A percentile compares a stretch with the other conserved stretches of the same genome.
Conservation (phyloP, 1,284 basidiomycete species). For the Puccinia triticina region DNA sequence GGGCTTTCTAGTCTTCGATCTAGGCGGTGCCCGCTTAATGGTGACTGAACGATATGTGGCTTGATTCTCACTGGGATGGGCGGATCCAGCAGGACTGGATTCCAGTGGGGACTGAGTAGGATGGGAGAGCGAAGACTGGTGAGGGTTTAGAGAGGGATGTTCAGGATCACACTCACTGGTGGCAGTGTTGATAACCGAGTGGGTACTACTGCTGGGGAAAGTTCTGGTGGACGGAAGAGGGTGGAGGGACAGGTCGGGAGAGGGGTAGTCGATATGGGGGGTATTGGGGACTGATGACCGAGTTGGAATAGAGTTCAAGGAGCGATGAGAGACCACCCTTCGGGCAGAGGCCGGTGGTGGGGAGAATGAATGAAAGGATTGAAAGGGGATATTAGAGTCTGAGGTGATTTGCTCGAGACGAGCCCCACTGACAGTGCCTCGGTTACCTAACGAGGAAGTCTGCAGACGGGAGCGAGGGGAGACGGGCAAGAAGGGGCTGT, state of each 20-base stretch:
- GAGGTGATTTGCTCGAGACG: neutral
- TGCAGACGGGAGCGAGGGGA: neutral
- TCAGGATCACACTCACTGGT: too few species aligned
- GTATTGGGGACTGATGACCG: neutral
- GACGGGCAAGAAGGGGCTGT: conserved; percentile 20
- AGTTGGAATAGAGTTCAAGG: neutral
- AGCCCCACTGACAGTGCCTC: neutral
- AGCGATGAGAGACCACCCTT: conserved; percentile 2
- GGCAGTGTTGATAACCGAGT: neutral
- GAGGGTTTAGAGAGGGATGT: neutral
- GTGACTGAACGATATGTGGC: conserved; percentile 1
- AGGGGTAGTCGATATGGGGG: neutral
- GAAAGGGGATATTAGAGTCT: neutral
- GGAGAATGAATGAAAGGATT: conserved; percentile 25
- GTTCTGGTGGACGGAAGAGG: neutral
- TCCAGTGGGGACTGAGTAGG: neutral
- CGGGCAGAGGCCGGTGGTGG: neutral
- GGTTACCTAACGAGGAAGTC: conserved; percentile 6
- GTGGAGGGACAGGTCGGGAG: conserved; percentile 2
- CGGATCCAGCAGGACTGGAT: neutral
- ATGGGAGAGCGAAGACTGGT: neutral
- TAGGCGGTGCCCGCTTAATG: conserved; percentile 3
- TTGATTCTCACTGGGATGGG: neutral
- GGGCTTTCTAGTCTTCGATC: neutral
- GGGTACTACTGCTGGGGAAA: neutral